These are phyloP conservation scores for Omphalea diandra DNA, from an alignment of 441 rosid genomes.

Conservation along the genomic window DNA sequence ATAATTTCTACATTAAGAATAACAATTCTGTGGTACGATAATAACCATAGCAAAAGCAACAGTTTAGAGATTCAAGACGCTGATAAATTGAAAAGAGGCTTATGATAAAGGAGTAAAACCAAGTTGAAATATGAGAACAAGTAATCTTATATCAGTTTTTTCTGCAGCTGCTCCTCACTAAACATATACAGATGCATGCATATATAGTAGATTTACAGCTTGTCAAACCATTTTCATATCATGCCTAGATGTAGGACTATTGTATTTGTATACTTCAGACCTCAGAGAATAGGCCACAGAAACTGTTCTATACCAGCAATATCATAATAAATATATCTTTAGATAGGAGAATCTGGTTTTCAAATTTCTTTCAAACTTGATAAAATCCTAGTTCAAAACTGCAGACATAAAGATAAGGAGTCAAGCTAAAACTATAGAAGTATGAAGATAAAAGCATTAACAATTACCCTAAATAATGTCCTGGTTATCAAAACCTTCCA, in stretches of 20 bases:
- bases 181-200: background rate
- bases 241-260: background rate
- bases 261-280: no score
- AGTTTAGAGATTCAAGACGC: background rate
- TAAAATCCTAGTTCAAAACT: background rate
- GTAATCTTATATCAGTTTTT: background rate
- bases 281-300: background rate
- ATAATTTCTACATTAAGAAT: background rate
- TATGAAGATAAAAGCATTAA: background rate
- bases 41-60: background rate
- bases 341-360: background rate
- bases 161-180: background rate
- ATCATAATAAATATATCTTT: background rate
- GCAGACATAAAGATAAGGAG: background rate
- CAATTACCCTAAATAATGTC: background rate
- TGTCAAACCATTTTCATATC: background rate
- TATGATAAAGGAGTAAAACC: background rate
- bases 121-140: background rate
- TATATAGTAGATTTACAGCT: background rate
- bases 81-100: background rate
- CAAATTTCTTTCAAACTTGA: background rate
- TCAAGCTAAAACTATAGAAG: no score
- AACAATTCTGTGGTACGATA: background rate
- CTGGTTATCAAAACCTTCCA: background rate
- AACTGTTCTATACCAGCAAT: background rate